phyloP scores from a whole-genome alignment of 139 green algal genomes.

The Coccomyxa sp. region DNA sequence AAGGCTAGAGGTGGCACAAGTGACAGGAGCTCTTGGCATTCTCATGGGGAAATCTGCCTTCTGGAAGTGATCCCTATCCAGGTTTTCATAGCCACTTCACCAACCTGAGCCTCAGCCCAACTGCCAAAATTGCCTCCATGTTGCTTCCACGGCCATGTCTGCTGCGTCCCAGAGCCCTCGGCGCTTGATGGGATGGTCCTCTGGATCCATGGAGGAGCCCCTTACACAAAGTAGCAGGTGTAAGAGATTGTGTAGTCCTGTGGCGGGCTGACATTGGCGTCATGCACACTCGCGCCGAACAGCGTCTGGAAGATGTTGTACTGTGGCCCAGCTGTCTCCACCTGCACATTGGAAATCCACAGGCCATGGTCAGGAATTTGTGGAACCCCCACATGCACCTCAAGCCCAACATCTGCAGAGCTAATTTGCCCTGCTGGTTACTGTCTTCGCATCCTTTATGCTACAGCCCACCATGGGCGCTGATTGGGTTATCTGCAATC shows the following conservation, averaged over 20 bases:
- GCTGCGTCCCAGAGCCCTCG: no score
- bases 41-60: no score
- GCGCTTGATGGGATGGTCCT: not conserved
- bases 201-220: not conserved
- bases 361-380: not conserved
- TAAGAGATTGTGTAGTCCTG: slow-evolving; percentile 2
- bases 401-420: not conserved
- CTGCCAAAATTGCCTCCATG: no score
- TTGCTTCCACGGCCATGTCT: no score
- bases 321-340: not conserved
- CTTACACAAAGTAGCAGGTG: slow-evolving; percentile 1
- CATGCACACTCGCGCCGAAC: slow-evolving; percentile 2
- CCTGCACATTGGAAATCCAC: not conserved
- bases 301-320: slow-evolving; percentile 9
- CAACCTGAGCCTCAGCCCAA: no score
- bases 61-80: no score
- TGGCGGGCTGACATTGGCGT: not conserved
- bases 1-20: no score
- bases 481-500: not conserved
- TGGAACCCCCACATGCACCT: not conserved
- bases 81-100: no score
- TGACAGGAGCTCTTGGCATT: no score
- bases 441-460: not conserved
- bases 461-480: not conserved
- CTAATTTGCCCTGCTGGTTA: not conserved